Percentiles rank a stretch among this genome's conserved stretches.
phyloP scores from a whole-genome alignment of 768 basidiomycete species.

The Omphalotus guepiniiformis region DNA sequence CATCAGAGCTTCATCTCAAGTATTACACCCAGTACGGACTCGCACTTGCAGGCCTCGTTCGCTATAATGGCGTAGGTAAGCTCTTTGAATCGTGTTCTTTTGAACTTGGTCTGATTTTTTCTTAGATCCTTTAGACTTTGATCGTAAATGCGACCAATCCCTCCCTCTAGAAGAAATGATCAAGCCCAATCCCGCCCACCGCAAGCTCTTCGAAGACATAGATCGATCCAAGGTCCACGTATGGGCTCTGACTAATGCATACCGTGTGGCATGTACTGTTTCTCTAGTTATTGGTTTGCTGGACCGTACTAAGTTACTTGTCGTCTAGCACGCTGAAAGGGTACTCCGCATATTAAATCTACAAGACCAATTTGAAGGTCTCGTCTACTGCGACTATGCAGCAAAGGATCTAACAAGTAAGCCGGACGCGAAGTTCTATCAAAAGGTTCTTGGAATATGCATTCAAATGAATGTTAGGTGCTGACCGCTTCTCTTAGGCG shows the following conservation, averaged over 20 bases:
- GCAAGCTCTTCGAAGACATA: constrained; percentile 72
- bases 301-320: not conserved
- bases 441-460: constrained; percentile 36
- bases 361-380: constrained; percentile 67
- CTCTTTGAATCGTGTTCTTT: constrained; percentile 4
- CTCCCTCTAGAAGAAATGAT: constrained; percentile 81
- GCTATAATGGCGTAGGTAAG: constrained; percentile 72
- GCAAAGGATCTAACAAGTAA: constrained; percentile 71
- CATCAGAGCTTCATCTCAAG: constrained; percentile 59
- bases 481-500: constrained; percentile 41
- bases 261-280: constrained; percentile 50
- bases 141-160: constrained; percentile 77
- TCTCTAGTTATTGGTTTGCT: not conserved
- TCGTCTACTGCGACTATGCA: constrained; percentile 78
- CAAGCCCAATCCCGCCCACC: constrained; percentile 53
- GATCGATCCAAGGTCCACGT: constrained; percentile 73
- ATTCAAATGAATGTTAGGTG: not conserved
- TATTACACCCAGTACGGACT: constrained; percentile 85
- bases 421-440: constrained; percentile 71
- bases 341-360: constrained; percentile 73
- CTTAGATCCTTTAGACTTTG: constrained; percentile 79
- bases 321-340: constrained; percentile 75
- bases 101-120: not conserved
- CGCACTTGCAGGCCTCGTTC: constrained; percentile 71
- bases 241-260: constrained; percentile 87